Conservation (phyloP, 2,329 filamentous ascomycete genomes). For the Pseudopyricularia cyperi region DNA sequence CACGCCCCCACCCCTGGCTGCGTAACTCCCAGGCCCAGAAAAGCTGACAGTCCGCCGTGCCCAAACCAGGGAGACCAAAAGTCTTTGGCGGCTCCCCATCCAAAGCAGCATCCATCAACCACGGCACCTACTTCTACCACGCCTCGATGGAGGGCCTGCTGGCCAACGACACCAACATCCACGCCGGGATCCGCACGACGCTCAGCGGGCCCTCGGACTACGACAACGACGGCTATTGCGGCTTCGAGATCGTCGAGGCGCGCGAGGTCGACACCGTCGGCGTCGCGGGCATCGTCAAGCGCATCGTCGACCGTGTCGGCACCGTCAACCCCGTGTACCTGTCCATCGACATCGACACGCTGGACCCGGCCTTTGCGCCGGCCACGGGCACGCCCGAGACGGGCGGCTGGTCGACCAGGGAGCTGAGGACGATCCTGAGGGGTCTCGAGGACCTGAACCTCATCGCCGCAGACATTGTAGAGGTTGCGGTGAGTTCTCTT, state of each 20-base stretch:
- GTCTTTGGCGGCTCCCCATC: conserved; percentile 75
- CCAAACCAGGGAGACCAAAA: conserved; percentile 59
- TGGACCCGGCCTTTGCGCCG: conserved; percentile 72
- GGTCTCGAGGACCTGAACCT: conserved; percentile 58
- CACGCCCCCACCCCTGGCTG: background rate
- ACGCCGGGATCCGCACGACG: conserved; percentile 76
- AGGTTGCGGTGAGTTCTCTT: conserved; percentile 41
- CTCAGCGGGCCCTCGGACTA: conserved; percentile 69
- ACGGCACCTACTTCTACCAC: conserved; percentile 84
- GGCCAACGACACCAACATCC: conserved; percentile 73
- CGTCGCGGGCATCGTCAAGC: conserved; percentile 61
- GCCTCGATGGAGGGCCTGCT: conserved; percentile 66
- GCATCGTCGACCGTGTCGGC: conserved; percentile 63
- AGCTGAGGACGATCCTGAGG: conserved; percentile 58
- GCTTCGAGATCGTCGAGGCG: conserved; percentile 71
- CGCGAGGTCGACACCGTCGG: conserved; percentile 38
- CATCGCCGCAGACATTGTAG: conserved; percentile 59
- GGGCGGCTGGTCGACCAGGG: conserved; percentile 61
- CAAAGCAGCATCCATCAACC: conserved; percentile 66
- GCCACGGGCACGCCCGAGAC: conserved; percentile 67
- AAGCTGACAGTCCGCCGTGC: conserved; percentile 9
- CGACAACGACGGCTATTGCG: conserved; percentile 74
- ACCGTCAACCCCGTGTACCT: conserved; percentile 66
- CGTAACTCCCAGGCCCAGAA: no score
- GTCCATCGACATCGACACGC: conserved; percentile 75